Conservation (phyloP, 345 rosid species). For the Isatis tinctoria region DNA sequence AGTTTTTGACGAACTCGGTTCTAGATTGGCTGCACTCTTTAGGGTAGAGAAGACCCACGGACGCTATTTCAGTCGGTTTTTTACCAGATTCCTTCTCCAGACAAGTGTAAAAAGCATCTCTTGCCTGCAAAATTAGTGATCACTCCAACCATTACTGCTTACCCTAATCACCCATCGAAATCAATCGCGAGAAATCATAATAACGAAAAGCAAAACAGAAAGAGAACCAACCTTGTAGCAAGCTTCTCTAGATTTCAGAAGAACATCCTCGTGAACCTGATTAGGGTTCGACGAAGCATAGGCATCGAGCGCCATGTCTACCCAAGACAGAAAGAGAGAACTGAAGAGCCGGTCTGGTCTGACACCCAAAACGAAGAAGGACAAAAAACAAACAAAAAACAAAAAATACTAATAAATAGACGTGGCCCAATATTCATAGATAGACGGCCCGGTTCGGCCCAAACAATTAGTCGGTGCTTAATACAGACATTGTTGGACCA, state of each 20-base stretch:
- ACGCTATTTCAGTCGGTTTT: slow-evolving; percentile 65
- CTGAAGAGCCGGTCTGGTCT: not conserved
- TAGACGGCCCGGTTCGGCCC: not conserved
- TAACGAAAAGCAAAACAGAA: not conserved
- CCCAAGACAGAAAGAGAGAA: not conserved
- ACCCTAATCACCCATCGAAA: slow-evolving; percentile 6
- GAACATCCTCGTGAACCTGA: slow-evolving; percentile 65
- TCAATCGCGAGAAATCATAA: not conserved
- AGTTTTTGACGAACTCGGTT: slow-evolving; percentile 46
- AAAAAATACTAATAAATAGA: no score
- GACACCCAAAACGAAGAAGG: not conserved
- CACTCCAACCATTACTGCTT: not conserved
- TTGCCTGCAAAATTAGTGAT: slow-evolving; percentile 43
- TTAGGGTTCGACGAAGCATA: slow-evolving; percentile 46
- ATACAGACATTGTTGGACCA: not conserved
- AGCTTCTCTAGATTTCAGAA: slow-evolving; percentile 56
- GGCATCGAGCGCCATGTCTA: slow-evolving; percentile 42
- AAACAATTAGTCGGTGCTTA: not conserved
- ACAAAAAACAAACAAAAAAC: not conserved
- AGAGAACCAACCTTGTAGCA: slow-evolving; percentile 57
- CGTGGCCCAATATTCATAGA: not conserved
- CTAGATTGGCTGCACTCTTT: slow-evolving; percentile 54
- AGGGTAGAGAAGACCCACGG: slow-evolving; percentile 78
- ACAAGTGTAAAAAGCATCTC: slow-evolving; percentile 74
- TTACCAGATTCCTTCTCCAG: slow-evolving; percentile 63